Percentiles rank a stretch among this genome's conserved stretches.
Conservation (phyloP, 495 filamentous ascomycete genomes). For the Tirmania nivea region DNA sequence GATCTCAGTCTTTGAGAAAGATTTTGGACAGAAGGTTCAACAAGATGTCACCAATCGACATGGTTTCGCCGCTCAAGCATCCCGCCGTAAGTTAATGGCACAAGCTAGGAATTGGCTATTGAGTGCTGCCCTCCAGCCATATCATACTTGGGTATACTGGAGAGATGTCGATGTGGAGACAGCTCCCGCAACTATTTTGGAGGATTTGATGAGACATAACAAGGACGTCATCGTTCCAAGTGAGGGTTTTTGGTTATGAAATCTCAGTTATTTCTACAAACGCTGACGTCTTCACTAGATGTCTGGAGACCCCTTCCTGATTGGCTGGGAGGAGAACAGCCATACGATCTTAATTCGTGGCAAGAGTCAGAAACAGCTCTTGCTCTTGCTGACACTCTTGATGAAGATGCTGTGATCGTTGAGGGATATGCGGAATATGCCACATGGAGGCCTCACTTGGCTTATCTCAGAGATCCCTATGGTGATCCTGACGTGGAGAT, state of each 20-base stretch:
- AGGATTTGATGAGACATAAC: constrained; percentile 96
- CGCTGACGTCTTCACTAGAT: constrained; percentile 31
- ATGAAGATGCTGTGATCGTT: constrained; percentile 97
- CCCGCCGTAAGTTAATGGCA: constrained; percentile 87
- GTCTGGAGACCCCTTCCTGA: constrained; percentile 97
- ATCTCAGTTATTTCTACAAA: background rate
- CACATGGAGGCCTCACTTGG: constrained; percentile 93
- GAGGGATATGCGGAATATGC: constrained; percentile 99
- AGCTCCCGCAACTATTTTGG: constrained; percentile 82
- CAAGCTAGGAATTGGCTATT: constrained; percentile 95
- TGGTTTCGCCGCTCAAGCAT: constrained; percentile 91
- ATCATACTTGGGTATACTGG: constrained; percentile 99
- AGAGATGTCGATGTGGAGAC: constrained; percentile 97
- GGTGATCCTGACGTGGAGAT: constrained; percentile 98
- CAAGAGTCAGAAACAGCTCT: constrained; percentile 96
- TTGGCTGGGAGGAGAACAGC: constrained; percentile 97
- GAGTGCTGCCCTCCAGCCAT: constrained; percentile 78
- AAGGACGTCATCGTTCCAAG: constrained; percentile 98
- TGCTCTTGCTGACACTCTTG: constrained; percentile 77
- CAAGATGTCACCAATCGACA: constrained; percentile 96
- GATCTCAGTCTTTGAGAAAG: constrained; percentile 94
- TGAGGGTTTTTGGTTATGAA: constrained; percentile 31
- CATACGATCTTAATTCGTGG: constrained; percentile 98
- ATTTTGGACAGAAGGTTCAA: constrained; percentile 94
- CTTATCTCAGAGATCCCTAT: constrained; percentile 90